Evolutionary conservation across 805 yeast genomes (phyloP).

Genomic region (Myxozyma udenii): DNA sequence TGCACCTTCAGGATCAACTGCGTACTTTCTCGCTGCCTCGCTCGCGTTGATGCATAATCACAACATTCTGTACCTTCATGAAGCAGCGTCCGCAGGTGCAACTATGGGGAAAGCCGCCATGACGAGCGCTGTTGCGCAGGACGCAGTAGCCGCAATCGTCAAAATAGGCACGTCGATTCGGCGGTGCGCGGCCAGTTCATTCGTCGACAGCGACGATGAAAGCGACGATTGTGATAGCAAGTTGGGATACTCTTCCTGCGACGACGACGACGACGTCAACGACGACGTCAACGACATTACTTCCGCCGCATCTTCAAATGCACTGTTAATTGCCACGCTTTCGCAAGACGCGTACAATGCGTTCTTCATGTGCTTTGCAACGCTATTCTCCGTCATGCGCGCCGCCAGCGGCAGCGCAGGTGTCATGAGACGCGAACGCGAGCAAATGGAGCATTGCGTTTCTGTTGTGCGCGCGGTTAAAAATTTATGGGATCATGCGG

Average conservation of each 20-base stretch:
- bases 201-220: too few species aligned
- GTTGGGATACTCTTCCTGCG: too few species aligned
- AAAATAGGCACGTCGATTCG: constrained; percentile 16
- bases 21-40: constrained; percentile 8
- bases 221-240: too few species aligned
- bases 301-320: too few species aligned
- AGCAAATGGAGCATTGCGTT: constrained; percentile 4
- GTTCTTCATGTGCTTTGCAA: constrained; percentile 26
- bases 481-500: constrained; percentile 30
- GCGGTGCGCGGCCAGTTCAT: too few species aligned
- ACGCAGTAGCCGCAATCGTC: constrained; percentile 17
- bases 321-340: too few species aligned
- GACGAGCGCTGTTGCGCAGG: constrained; percentile 11
- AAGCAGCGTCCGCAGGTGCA: constrained; percentile 7
- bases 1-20: neutral
- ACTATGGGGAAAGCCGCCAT: neutral
- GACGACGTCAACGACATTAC: too few species aligned
- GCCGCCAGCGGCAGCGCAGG: neutral
- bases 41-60: constrained; percentile 21
- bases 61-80: constrained; percentile 24
- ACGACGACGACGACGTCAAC: too few species aligned
- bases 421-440: too few species aligned
- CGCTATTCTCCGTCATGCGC: constrained; percentile 9
- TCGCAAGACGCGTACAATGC: too few species aligned
- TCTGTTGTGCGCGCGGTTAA: constrained; percentile 14